A percentile compares a stretch with the other conserved stretches of the same genome.
Conservation (phyloP, 169 alveolate genomes). For the Plasmodium yoelii region DNA sequence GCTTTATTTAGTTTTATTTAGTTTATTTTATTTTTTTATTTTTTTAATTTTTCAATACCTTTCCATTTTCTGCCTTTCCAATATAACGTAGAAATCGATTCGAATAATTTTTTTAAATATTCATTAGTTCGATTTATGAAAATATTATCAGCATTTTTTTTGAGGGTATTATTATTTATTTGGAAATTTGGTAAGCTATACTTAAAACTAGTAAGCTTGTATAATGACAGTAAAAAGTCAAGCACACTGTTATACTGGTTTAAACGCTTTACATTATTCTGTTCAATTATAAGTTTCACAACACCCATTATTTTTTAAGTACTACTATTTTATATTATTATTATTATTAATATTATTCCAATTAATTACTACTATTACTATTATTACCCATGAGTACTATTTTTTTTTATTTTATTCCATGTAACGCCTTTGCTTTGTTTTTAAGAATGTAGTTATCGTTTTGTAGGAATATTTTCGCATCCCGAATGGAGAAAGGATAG, state of each 20-base stretch:
- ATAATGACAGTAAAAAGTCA: constrained; percentile 28
- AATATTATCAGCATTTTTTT: constrained; percentile 14
- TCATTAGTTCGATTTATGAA: constrained; percentile 54
- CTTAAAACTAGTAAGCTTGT: constrained; percentile 23
- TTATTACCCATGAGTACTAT: too few species aligned
- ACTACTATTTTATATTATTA: not conserved
- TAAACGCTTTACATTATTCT: constrained; percentile 33
- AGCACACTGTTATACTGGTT: constrained; percentile 6
- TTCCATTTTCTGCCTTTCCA: constrained; percentile 78
- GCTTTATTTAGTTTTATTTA: too few species aligned
- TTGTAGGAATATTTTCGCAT: too few species aligned
- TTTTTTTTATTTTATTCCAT: too few species aligned
- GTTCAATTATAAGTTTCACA: constrained; percentile 33
- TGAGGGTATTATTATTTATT: constrained; percentile 25
- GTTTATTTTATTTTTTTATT: too few species aligned
- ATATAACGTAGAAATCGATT: constrained; percentile 30
- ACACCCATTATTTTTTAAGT: constrained; percentile 46
- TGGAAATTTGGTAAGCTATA: constrained; percentile 24
- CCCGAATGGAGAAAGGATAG: too few species aligned
- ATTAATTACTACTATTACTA: not conserved
- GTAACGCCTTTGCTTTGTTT: too few species aligned
- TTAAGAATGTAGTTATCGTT: too few species aligned
- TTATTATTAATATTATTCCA: not conserved
- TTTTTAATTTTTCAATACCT: constrained; percentile 22
- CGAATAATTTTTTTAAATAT: constrained; percentile 35